Base-by-base conservation (phyloP, 306 rosid species). In the Arachis stenosperma region DNA sequence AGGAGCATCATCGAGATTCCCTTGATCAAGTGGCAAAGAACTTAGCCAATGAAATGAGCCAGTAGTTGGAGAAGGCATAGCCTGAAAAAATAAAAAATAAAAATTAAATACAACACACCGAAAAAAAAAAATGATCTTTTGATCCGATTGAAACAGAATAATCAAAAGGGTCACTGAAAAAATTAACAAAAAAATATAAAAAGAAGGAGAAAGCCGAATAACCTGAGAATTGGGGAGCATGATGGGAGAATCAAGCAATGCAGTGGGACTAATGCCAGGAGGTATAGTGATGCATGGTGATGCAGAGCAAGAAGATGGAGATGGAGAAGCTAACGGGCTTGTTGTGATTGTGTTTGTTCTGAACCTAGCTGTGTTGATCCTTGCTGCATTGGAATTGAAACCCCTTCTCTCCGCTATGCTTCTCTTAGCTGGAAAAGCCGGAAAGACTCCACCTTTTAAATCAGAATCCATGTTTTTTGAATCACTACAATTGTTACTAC, bases 201-300 rank as follows among this genome's bases (percentile, higher is more conserved):
- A 5, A 12, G 12, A 3, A 51, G 12, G 4, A 0, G 7, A 33
- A 33, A 33, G 4, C 37, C 4, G 0, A 7, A n/a, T n/a, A 9
- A 92, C 98, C 87, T 83, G 89, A 67, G 86, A 74, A 84, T 93
- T 86, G 33, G 84, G 86, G 12, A 93, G 90, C 98, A 88, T 83
- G 61, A 90, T 48, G 0, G 98, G 90, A 5, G 97, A 87, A 50
- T 88, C 97, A 76, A 90, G 90, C 86, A 93, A 75, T 0, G 89
- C 84, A 22, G 90, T 82, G 56, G 97, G 97, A 80, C 89, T 88
- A 54, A 90, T 88, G 6, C 96, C 96, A 10, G 86, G 73, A 0
- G 97, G 96, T 37, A 92, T 80, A 12, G 92, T 84, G 59, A 88
- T 83, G 65, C 80, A 57, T 0, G 97, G 89, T 5, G 94, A 90